Conservation (phyloP, 768 basidiomycete genomes). For the Russula compacta region DNA sequence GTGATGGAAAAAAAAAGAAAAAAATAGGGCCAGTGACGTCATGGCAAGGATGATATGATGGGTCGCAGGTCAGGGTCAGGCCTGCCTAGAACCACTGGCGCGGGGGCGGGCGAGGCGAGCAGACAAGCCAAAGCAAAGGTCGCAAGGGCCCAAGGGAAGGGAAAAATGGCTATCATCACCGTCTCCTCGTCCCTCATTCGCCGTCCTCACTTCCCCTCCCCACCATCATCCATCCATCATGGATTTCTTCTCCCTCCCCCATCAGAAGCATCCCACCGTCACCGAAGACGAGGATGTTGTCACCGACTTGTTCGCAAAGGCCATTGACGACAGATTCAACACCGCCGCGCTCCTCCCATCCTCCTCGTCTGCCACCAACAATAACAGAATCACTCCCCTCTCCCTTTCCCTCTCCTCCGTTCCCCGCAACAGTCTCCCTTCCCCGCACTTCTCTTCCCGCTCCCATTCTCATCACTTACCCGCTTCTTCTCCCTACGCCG, state of each 20-base stretch:
- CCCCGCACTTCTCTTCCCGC: conserved; percentile 14
- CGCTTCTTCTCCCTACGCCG: conserved; percentile 8
- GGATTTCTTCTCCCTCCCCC: conserved; percentile 21
- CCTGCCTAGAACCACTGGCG: conserved; percentile 13
- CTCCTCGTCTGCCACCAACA: conserved; percentile 23
- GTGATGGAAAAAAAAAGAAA: neutral
- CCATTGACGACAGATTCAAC: conserved; percentile 41
- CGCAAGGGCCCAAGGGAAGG: neutral
- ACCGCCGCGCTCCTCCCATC: conserved; percentile 21
- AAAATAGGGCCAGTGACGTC: conserved; percentile 9
- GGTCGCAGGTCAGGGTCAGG: neutral
- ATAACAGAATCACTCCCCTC: conserved; percentile 28
- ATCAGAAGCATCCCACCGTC: conserved; percentile 2
- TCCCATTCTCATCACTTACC: conserved; percentile 5
- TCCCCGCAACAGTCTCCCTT: conserved; percentile 9
- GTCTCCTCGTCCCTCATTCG: neutral
- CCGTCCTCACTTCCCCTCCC: neutral
- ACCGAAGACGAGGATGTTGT: conserved; percentile 22
- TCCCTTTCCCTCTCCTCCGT: conserved; percentile 20
- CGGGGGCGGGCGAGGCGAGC: neutral
- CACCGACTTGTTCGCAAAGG: conserved; percentile 43
- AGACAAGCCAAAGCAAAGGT: neutral
- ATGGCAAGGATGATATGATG: neutral
- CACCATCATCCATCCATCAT: conserved; percentile 7
- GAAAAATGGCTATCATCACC: neutral